A percentile compares a stretch with the other conserved stretches of the same genome.
Conservation (phyloP, 2,329 filamentous ascomycete species). For the Penicillium sclerotigenum region DNA sequence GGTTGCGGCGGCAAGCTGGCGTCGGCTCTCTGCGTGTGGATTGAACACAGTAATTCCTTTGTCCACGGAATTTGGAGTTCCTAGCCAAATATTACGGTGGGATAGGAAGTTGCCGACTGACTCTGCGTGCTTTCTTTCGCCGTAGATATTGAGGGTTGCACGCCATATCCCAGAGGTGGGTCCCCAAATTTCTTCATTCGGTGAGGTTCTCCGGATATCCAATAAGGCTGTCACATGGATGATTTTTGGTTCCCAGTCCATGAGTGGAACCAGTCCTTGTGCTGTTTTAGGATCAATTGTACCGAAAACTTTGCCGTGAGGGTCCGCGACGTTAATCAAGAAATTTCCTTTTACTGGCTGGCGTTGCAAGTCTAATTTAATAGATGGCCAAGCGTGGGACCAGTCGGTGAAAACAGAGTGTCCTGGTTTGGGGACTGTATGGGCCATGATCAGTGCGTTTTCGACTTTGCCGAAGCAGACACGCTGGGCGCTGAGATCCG, state of each 20-base stretch:
- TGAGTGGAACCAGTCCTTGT: slow-evolving; percentile 64
- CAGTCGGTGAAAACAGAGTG: slow-evolving; percentile 56
- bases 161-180: slow-evolving; percentile 59
- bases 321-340: slow-evolving; percentile 69
- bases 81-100: slow-evolving; percentile 64
- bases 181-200: slow-evolving; percentile 63
- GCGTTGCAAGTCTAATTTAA: slow-evolving; percentile 69
- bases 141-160: slow-evolving; percentile 75
- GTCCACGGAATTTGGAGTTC: slow-evolving; percentile 63
- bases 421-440: slow-evolving; percentile 66
- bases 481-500: slow-evolving; percentile 63
- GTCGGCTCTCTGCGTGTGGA: slow-evolving; percentile 61
- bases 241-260: slow-evolving; percentile 63
- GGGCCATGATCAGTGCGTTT: slow-evolving; percentile 62
- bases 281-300: slow-evolving; percentile 68
- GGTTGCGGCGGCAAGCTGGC: slow-evolving; percentile 36
- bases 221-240: slow-evolving; percentile 73
- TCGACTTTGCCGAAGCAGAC: slow-evolving; percentile 80
- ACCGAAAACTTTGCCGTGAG: slow-evolving; percentile 69
- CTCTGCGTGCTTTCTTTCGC: slow-evolving; percentile 63
- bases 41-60: slow-evolving; percentile 70
- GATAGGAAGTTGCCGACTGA: slow-evolving; percentile 67
- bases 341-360: slow-evolving; percentile 53
- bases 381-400: slow-evolving; percentile 62
- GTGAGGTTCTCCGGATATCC: slow-evolving; percentile 60